These are phyloP conservation scores for Eimeria sp. DNA, from an alignment of 169 alveolate species.

Conservation along the genomic window DNA sequence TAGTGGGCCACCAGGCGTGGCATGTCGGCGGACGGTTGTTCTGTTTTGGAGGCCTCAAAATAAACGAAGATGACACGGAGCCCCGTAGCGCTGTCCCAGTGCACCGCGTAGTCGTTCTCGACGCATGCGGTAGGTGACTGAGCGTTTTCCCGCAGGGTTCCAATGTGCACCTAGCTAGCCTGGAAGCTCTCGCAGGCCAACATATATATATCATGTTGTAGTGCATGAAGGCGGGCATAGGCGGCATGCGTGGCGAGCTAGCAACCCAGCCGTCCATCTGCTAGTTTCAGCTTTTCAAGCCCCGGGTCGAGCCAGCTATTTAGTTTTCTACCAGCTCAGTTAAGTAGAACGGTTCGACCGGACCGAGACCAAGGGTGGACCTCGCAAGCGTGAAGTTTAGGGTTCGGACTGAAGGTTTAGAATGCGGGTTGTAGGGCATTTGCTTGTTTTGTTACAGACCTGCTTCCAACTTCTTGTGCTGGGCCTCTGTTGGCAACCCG, in stretches of 20 bases:
- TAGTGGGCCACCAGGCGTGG: constrained; percentile 74
- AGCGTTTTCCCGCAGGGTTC: not conserved
- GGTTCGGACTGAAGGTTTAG: not conserved
- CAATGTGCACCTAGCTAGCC: not conserved
- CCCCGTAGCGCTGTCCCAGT: constrained; percentile 34
- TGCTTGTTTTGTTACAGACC: constrained; percentile 1
- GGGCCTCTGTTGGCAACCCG: constrained; percentile 53
- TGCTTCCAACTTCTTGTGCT: constrained; percentile 3
- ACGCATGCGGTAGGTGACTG: constrained; percentile 24
- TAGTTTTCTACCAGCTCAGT: too few species aligned
- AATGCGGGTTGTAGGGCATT: not conserved
- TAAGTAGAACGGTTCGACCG: too few species aligned
- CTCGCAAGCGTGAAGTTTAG: not conserved
- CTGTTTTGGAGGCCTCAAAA: constrained; percentile 40
- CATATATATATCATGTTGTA: not conserved
- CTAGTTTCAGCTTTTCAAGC: not conserved
- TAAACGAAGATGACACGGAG: constrained; percentile 7
- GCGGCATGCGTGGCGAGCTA: not conserved
- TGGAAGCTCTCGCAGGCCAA: not conserved
- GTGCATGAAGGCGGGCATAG: not conserved
- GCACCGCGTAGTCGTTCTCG: constrained; percentile 6
- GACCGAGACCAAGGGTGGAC: not conserved
- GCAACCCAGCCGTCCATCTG: not conserved
- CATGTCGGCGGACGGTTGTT: constrained; percentile 54
- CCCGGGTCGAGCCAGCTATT: too few species aligned